Conservation (phyloP, 768 basidiomycete species). For the Tricholoma hemisulphureum region DNA sequence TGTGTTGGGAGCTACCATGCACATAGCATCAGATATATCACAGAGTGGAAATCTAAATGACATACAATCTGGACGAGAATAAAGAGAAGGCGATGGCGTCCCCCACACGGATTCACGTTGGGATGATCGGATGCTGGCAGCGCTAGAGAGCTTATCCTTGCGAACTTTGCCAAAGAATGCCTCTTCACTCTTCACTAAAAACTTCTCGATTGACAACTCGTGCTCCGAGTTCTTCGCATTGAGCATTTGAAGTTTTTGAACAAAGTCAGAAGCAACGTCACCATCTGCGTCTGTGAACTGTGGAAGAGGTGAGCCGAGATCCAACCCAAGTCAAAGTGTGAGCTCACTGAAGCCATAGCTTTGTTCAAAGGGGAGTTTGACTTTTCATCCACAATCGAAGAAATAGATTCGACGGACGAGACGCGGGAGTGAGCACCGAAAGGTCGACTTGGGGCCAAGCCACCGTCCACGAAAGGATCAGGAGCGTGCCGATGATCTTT, state of each 20-base stretch:
- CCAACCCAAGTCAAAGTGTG: neutral
- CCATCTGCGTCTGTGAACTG: constrained; percentile 95
- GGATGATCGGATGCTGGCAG: constrained; percentile 75
- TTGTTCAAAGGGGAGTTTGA: constrained; percentile 89
- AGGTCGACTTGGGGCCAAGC: constrained; percentile 55
- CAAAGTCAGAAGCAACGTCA: constrained; percentile 86
- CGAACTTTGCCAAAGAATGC: constrained; percentile 89
- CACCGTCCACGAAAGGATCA: constrained; percentile 81
- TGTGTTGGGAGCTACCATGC: constrained; percentile 44
- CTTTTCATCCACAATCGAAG: constrained; percentile 90
- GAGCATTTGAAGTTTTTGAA: constrained; percentile 75
- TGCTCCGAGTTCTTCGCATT: constrained; percentile 86
- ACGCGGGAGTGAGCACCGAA: constrained; percentile 80
- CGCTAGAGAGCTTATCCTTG: constrained; percentile 82
- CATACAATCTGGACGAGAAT: constrained; percentile 77
- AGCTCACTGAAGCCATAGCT: constrained; percentile 78
- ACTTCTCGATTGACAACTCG: constrained; percentile 91
- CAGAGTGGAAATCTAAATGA: constrained; percentile 13
- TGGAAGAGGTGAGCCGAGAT: constrained; percentile 7
- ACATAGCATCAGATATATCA: constrained; percentile 3
- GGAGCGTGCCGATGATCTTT: constrained; percentile 74
- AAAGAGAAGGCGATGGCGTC: constrained; percentile 60
- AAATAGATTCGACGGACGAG: constrained; percentile 88
- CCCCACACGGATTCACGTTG: constrained; percentile 83
- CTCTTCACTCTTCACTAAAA: constrained; percentile 86